Evolutionary conservation across 805 yeast species (phyloP), one percentile per base, ranked within the genome.

Genomic region (Sporopachydermia quercuum): DNA sequence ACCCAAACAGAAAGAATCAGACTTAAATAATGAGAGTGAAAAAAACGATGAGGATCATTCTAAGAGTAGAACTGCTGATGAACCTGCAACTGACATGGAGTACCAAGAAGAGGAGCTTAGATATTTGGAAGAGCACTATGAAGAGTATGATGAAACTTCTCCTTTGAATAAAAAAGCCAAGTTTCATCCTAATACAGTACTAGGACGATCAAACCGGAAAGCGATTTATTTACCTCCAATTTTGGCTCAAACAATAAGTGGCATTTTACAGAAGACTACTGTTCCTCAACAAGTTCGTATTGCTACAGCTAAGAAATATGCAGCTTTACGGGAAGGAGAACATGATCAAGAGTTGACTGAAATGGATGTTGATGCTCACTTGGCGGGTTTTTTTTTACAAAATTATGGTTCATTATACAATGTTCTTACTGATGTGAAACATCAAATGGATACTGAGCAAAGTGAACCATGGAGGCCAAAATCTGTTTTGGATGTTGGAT

Each of bases 311-410:
- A 51, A 57, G 17, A 47, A 53, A 39, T 60, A 55, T 36, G 49
- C 54, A 4, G 39, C 40, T 6, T 42, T 42, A 11, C 30, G n/a
- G 30, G 30, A 23, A 23, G n/a, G 13, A 23, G 30, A 8, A 8
- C 30, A 8, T 8, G n/a, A 23, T 8, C 30, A 8, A 8, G 30
- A 23, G 30, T 57, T 53, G 37, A 54, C 65, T 0, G 61, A 58
- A 17, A 44, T 61, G 40, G 85, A 79, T 38, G 80, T 79, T 1
- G 95, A 87, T 55, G 74, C 91, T 2, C 80, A 79, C 44, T 74
- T 89, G 33, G 87, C 84, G 0, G 78, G 87, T 0, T 66, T 80
- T 6, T 85, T 89, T 50, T 61, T 82, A 2, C 94, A 83, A 49
- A 81, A 83, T 51, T 89, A 84, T 52, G 81, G 85, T 1, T 70